Evolutionary conservation across 371 early-diverging fungal species (phyloP).

Genomic region (Smittium mucronatum): DNA sequence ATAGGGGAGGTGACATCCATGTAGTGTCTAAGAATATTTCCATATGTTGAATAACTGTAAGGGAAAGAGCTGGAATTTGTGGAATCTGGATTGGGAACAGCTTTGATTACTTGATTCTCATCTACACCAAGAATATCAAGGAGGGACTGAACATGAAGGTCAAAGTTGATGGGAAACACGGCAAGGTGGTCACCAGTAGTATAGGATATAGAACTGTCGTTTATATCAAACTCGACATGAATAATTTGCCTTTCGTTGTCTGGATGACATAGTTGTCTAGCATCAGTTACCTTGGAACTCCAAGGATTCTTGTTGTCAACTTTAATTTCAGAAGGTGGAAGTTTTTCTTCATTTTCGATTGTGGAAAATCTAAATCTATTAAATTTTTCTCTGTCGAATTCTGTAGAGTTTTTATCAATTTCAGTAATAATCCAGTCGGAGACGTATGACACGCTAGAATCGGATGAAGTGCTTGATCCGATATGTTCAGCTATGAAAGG

Average conservation of each 20-base stretch:
- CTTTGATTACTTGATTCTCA: conserved; percentile 47
- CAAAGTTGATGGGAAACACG: conserved; percentile 80
- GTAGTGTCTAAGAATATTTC: conserved; percentile 78
- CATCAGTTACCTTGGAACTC: conserved; percentile 42
- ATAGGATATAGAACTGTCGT: conserved; percentile 63
- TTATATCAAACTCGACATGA: conserved; percentile 84
- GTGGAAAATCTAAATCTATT: conserved; percentile 29
- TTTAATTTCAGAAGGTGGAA: background rate
- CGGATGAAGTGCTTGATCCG: conserved; percentile 18
- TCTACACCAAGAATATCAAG: conserved; percentile 40
- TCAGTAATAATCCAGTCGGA: conserved; percentile 14
- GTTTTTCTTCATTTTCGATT: conserved; percentile 34
- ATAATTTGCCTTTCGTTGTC: conserved; percentile 62
- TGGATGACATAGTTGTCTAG: conserved; percentile 51
- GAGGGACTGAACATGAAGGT: conserved; percentile 50
- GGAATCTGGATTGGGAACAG: conserved; percentile 45
- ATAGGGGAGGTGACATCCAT: conserved; percentile 64
- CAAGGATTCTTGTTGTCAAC: conserved; percentile 52
- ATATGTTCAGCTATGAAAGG: conserved; percentile 53
- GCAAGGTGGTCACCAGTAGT: conserved; percentile 91
- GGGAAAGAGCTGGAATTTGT: conserved; percentile 83
- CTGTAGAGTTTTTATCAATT: conserved; percentile 12
- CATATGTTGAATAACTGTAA: conserved; percentile 48
- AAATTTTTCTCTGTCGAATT: conserved; percentile 26
- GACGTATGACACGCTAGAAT: background rate